Evolutionary conservation across 2,329 filamentous ascomycete species (phyloP).

Genomic region (Nigrograna mackinnonii): DNA sequence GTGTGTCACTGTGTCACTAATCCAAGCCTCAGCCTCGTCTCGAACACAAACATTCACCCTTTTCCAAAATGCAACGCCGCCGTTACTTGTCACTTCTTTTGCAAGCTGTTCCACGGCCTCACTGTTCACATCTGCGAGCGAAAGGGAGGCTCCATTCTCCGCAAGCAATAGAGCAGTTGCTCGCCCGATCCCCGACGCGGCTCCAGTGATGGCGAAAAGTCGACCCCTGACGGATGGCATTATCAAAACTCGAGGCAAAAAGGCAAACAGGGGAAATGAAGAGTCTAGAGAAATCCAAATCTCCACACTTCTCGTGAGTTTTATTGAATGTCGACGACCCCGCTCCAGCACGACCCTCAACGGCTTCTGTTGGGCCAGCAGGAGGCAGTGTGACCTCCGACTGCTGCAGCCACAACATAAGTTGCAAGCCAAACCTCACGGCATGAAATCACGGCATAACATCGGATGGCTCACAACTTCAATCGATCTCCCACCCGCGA

Average conservation of each 20-base stretch:
- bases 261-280: too few species aligned
- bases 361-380: slow-evolving; percentile 6
- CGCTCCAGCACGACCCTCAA: slow-evolving; percentile 2
- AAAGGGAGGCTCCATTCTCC: slow-evolving; percentile 2
- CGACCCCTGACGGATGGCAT: slow-evolving; percentile 10
- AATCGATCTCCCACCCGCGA: too few species aligned
- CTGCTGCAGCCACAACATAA: too few species aligned
- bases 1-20: slow-evolving; percentile 29
- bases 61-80: slow-evolving; percentile 7
- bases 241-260: not conserved
- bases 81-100: slow-evolving; percentile 11
- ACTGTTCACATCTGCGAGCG: slow-evolving; percentile 6
- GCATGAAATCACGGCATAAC: too few species aligned
- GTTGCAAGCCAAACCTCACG: too few species aligned
- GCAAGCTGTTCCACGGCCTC: slow-evolving; percentile 15
- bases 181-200: slow-evolving; percentile 10
- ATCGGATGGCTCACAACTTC: too few species aligned
- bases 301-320: not conserved
- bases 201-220: slow-evolving; percentile 9
- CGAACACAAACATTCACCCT: slow-evolving; percentile 38
- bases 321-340: slow-evolving; percentile 4
- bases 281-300: not conserved
- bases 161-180: slow-evolving; percentile 4
- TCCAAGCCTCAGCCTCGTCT: slow-evolving; percentile 37
- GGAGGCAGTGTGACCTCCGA: too few species aligned